Conservation (phyloP, 768 basidiomycete genomes). For the Mycena crocata region DNA sequence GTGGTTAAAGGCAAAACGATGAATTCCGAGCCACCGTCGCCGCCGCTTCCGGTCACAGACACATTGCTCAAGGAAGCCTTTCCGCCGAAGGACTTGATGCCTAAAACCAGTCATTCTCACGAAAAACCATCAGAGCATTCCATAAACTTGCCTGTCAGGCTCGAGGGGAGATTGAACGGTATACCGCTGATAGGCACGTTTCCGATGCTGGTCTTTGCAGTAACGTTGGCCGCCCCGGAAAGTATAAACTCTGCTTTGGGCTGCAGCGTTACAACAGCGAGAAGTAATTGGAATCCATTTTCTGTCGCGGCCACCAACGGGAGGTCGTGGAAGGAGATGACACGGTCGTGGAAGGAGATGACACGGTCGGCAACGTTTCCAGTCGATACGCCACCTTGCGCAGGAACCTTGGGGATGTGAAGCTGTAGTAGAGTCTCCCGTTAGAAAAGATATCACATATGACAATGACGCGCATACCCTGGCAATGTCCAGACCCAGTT, state of each 20-base stretch:
- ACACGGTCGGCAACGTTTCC: slow-evolving; percentile 72
- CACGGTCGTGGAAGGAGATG: too few species aligned
- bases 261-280: slow-evolving; percentile 68
- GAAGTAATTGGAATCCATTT: slow-evolving; percentile 65
- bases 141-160: slow-evolving; percentile 57
- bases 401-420: slow-evolving; percentile 58
- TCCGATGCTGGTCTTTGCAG: slow-evolving; percentile 71
- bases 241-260: slow-evolving; percentile 58
- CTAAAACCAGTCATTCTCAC: slow-evolving; percentile 41
- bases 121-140: neutral
- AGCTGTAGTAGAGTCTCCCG: slow-evolving; percentile 52
- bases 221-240: slow-evolving; percentile 68
- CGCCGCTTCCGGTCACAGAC: slow-evolving; percentile 73
- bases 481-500: slow-evolving; percentile 62
- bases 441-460: slow-evolving; percentile 1
- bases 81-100: slow-evolving; percentile 70
- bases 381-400: slow-evolving; percentile 73
- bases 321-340: slow-evolving; percentile 59
- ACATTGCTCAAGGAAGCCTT: slow-evolving; percentile 66
- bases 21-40: slow-evolving; percentile 68
- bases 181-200: slow-evolving; percentile 74
- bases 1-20: slow-evolving; percentile 69
- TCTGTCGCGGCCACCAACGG: slow-evolving; percentile 68
- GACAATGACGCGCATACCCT: slow-evolving; percentile 51
- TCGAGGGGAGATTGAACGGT: slow-evolving; percentile 69